Conservation (phyloP, 1,139 yeast genomes). For the Suhomyces bokatorum region DNA sequence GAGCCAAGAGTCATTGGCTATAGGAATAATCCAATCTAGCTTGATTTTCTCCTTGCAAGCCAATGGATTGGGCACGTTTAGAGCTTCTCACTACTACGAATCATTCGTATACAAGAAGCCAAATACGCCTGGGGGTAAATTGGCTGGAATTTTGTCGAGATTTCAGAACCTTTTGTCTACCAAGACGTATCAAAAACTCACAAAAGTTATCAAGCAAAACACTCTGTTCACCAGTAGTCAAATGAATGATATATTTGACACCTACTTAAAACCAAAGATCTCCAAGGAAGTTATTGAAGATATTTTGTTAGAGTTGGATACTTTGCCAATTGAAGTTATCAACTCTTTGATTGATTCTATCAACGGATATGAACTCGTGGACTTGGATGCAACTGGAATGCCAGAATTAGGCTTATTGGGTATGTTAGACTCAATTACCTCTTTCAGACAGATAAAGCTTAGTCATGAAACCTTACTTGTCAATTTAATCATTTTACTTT, state of each 20-base stretch:
- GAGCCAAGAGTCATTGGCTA: slow-evolving; percentile 51
- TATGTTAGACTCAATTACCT: slow-evolving; percentile 24
- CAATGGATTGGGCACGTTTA: slow-evolving; percentile 36
- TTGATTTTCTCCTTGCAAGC: slow-evolving; percentile 28
- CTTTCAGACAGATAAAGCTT: slow-evolving; percentile 30
- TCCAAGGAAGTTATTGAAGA: slow-evolving; percentile 24
- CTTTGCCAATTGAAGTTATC: slow-evolving; percentile 29
- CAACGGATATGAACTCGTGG: slow-evolving; percentile 13
- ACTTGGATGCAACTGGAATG: slow-evolving; percentile 3
- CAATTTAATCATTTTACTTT: slow-evolving; percentile 32
- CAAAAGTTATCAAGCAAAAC: slow-evolving; percentile 16
- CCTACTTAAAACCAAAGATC: slow-evolving; percentile 25
- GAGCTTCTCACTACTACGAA: slow-evolving; percentile 39
- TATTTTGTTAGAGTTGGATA: slow-evolving; percentile 25
- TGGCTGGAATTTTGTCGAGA: slow-evolving; percentile 24
- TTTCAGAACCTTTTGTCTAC: slow-evolving; percentile 28
- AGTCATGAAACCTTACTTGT: slow-evolving; percentile 29
- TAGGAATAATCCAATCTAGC: slow-evolving; percentile 7
- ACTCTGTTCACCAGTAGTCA: slow-evolving; percentile 17
- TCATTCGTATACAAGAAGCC: slow-evolving; percentile 17
- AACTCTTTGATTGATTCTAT: slow-evolving; percentile 25
- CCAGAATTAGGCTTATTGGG: slow-evolving; percentile 19
- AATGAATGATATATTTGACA: slow-evolving; percentile 25
- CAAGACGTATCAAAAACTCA: slow-evolving; percentile 27
- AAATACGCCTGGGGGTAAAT: slow-evolving; percentile 19